These are phyloP conservation scores for Acer negundo DNA, from an alignment of 345 rosid species.

Conservation along the genomic window DNA sequence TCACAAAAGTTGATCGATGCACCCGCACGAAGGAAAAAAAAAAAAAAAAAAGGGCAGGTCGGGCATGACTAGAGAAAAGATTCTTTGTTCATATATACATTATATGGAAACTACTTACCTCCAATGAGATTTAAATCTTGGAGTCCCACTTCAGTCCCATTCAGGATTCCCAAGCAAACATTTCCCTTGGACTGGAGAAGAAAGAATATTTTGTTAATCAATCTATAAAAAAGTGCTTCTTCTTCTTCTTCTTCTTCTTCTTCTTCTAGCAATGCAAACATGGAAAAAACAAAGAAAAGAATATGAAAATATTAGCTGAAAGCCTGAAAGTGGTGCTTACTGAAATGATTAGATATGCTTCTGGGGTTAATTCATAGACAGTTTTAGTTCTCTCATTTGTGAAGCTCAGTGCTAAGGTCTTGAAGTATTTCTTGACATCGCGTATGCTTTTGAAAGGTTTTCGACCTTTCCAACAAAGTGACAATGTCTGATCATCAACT, in stretches of 20 bases:
- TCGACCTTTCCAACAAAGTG: conserved; percentile 89
- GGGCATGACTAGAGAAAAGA: too few relatives aligned
- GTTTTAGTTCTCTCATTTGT: conserved; percentile 46
- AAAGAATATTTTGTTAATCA: conserved; percentile 7
- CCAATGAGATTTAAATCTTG: conserved; percentile 69
- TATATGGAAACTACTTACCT: conserved; percentile 37
- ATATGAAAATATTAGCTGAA: background rate
- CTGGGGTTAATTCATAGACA: conserved; percentile 63
- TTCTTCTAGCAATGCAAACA: background rate
- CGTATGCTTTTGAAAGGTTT: conserved; percentile 66
- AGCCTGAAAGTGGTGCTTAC: conserved; percentile 40
- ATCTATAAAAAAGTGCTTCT: background rate
- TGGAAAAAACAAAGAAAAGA: background rate
- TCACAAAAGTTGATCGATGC: too few relatives aligned
- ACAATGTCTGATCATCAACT: conserved; percentile 63
- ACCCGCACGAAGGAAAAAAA: too few relatives aligned
- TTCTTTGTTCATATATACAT: too few relatives aligned
- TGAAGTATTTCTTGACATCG: conserved; percentile 80
- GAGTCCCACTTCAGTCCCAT: conserved; percentile 80
- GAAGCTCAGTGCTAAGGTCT: conserved; percentile 64
- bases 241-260: background rate
- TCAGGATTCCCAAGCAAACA: conserved; percentile 85
- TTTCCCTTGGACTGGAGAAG: conserved; percentile 66
- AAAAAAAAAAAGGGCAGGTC: too few relatives aligned
- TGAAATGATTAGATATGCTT: conserved; percentile 78